A percentile compares a stretch with the other conserved stretches of the same genome.
Conservation (phyloP, 108 stramenopile species). For the Discostella stelligeroides region DNA sequence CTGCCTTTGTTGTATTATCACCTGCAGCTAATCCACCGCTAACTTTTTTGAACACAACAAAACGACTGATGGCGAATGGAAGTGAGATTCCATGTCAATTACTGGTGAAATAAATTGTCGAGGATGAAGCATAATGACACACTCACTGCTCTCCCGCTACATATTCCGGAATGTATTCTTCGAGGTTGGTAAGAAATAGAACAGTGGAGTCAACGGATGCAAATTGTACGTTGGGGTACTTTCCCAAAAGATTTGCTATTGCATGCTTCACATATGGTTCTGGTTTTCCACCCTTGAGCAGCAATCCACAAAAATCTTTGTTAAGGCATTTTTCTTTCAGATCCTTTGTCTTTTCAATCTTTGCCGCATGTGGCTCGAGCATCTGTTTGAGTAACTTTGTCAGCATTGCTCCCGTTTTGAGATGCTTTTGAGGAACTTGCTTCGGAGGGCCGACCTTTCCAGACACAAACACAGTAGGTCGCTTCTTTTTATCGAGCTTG, state of each 20-base stretch:
- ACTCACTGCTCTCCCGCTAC: constrained; percentile 58
- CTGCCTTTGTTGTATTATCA: constrained; percentile 48
- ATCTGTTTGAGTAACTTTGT: constrained; percentile 72
- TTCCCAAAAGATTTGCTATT: constrained; percentile 69
- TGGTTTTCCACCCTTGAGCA: constrained; percentile 77
- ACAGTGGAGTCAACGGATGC: constrained; percentile 74
- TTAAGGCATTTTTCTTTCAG: constrained; percentile 81
- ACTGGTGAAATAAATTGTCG: no score
- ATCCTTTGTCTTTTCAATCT: constrained; percentile 88
- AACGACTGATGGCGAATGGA: constrained; percentile 45
- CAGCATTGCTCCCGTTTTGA: constrained; percentile 84
- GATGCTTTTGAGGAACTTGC: constrained; percentile 78
- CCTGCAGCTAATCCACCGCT: constrained; percentile 54
- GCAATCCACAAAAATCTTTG: constrained; percentile 74
- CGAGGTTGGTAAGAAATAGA: constrained; percentile 75
- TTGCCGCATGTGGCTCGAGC: constrained; percentile 80
- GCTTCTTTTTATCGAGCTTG: constrained; percentile 68
- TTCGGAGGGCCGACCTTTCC: constrained; percentile 74
- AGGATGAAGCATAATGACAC: no score
- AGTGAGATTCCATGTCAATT: no score
- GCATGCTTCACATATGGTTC: constrained; percentile 83
- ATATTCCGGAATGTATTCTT: constrained; percentile 78
- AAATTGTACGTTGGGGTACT: constrained; percentile 77
- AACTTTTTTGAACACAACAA: constrained; percentile 84
- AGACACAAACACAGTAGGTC: constrained; percentile 81